Evolutionary conservation across 768 basidiomycete genomes (phyloP).

Genomic region (Panus rudis): DNA sequence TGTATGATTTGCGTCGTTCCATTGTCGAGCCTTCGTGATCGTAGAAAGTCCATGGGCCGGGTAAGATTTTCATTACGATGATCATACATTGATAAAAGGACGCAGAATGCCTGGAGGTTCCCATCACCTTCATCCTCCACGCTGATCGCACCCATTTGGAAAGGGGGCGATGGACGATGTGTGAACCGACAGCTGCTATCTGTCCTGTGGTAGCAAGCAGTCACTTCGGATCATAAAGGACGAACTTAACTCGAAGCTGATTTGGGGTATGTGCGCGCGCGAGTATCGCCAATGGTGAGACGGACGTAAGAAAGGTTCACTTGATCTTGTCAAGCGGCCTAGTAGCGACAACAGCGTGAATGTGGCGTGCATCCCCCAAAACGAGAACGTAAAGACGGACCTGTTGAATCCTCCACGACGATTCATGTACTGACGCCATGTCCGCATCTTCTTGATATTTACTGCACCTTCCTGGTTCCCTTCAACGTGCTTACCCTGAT

Average conservation of each 20-base stretch:
- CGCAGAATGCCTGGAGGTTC: too few relatives aligned
- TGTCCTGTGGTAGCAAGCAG: too few relatives aligned
- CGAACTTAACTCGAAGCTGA: too few relatives aligned
- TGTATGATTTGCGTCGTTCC: conserved; percentile 8
- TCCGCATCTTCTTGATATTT: conserved; percentile 73
- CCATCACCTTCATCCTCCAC: too few relatives aligned
- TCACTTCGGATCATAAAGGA: too few relatives aligned
- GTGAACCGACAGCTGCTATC: too few relatives aligned
- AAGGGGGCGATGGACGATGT: too few relatives aligned
- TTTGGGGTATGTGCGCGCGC: too few relatives aligned
- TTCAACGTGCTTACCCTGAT: conserved; percentile 68
- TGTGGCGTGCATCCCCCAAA: neutral
- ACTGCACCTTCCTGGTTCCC: conserved; percentile 75
- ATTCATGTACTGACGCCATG: conserved; percentile 99
- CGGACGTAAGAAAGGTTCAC: too few relatives aligned
- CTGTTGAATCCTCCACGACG: conserved; percentile 85
- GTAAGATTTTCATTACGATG: neutral
- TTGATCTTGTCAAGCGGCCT: conserved; percentile 96
- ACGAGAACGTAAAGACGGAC: conserved; percentile 27
- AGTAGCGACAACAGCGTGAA: conserved; percentile 23
- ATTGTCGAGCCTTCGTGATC: neutral
- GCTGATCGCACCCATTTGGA: too few relatives aligned
- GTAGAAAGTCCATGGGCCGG: neutral
- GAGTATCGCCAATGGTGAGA: too few relatives aligned
- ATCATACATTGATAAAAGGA: too few relatives aligned